Evolutionary conservation across 2,329 filamentous ascomycete species (phyloP).

Genomic region (Pyrenophora graminea): DNA sequence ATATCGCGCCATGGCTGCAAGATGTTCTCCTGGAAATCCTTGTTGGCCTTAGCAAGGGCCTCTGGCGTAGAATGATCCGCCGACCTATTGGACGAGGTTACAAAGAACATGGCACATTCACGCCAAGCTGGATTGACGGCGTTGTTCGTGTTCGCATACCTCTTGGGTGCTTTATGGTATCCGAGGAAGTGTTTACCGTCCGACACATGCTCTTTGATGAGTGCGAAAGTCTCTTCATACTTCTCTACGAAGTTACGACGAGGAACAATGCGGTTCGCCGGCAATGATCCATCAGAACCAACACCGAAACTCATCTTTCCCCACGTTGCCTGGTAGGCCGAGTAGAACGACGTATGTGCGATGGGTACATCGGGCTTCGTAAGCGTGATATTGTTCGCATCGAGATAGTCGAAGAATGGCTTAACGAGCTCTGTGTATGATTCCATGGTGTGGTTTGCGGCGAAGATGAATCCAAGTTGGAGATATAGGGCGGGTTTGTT

Average conservation of each 20-base stretch:
- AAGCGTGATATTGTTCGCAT: conserved; percentile 23
- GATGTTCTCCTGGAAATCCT: conserved; percentile 15
- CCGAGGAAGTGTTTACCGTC: conserved; percentile 15
- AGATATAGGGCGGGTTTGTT: conserved; percentile 12
- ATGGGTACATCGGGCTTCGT: conserved; percentile 28
- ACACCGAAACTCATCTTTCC: conserved; percentile 19
- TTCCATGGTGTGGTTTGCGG: conserved; percentile 17
- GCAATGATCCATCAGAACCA: conserved; percentile 28
- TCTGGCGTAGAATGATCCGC: conserved; percentile 13
- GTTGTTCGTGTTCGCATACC: conserved; percentile 23
- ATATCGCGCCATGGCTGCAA: conserved; percentile 21
- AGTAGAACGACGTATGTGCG: conserved; percentile 19
- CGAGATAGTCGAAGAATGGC: conserved; percentile 18
- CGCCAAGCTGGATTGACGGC: conserved; percentile 27
- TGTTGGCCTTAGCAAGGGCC: conserved; percentile 12
- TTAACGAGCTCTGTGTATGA: conserved; percentile 17
- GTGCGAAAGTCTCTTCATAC: conserved; percentile 25
- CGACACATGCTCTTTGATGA: conserved; percentile 48
- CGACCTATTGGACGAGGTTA: conserved; percentile 7
- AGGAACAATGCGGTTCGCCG: conserved; percentile 37
- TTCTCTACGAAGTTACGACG: conserved; percentile 28
- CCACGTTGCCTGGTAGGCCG: conserved; percentile 28
- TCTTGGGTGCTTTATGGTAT: conserved; percentile 22
- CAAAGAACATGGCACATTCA: conserved; percentile 19
- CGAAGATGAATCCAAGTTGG: conserved; percentile 23